Conservation (phyloP, 1,284 basidiomycete genomes). For the Leccinum subrobustum region DNA sequence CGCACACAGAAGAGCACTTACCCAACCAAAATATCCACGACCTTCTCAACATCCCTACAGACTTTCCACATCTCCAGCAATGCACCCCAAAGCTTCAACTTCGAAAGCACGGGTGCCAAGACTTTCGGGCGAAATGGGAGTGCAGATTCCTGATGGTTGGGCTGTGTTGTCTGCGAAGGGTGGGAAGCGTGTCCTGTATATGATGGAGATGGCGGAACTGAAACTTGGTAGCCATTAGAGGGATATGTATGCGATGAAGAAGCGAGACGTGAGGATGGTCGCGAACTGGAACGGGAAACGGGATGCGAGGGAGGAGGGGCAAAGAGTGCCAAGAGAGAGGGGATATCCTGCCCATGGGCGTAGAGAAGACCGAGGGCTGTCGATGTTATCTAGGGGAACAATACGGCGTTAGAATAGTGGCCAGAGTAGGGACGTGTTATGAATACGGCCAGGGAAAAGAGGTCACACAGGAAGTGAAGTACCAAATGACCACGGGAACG, state of each 20-base stretch:
- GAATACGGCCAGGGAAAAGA: slow-evolving; percentile 13
- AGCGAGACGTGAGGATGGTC: slow-evolving; percentile 24
- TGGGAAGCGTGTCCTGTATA: slow-evolving; percentile 11
- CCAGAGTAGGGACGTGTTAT: neutral
- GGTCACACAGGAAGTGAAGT: neutral
- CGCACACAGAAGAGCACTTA: slow-evolving; percentile 38
- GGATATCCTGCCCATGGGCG: slow-evolving; percentile 24
- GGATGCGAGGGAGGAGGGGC: slow-evolving; percentile 1
- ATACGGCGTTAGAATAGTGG: slow-evolving; percentile 9
- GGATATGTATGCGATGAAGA: slow-evolving; percentile 16
- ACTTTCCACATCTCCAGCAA: slow-evolving; percentile 31
- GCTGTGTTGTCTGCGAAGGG: slow-evolving; percentile 2
- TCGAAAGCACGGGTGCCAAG: slow-evolving; percentile 81
- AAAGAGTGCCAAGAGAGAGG: slow-evolving; percentile 25
- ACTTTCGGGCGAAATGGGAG: slow-evolving; percentile 43
- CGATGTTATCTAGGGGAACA: slow-evolving; percentile 25
- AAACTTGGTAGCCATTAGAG: slow-evolving; percentile 5
- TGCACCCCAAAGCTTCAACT: slow-evolving; percentile 43
- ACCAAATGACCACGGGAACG: neutral
- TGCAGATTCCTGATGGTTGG: neutral
- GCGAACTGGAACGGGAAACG: slow-evolving; percentile 9
- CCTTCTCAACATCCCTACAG: slow-evolving; percentile 19
- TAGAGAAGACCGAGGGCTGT: slow-evolving; percentile 33
- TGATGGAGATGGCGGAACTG: slow-evolving; percentile 4
- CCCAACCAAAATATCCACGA: slow-evolving; percentile 56